Percentiles rank a stretch among this genome's conserved stretches.
Conservation (phyloP, 495 filamentous ascomycete species). For the Annulohypoxylon nitens region DNA sequence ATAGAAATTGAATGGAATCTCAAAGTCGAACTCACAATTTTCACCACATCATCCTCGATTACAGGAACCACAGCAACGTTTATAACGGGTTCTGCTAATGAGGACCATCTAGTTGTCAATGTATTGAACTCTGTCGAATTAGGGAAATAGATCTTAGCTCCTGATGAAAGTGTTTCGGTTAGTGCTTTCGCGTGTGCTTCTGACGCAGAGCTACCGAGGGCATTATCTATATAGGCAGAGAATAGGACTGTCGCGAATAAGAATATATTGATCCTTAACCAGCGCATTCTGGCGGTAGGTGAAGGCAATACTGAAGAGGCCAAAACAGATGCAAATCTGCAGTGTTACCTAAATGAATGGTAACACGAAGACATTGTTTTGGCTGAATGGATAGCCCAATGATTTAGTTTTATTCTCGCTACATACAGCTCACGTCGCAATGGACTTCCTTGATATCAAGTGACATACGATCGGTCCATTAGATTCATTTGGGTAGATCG, state of each 20-base stretch:
- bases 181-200: background rate
- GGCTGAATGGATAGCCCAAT: background rate
- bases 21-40: constrained; percentile 3
- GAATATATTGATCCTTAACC: constrained; percentile 1
- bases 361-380: background rate
- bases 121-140: constrained; percentile 7
- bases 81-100: background rate
- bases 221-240: background rate
- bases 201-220: background rate
- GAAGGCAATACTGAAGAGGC: no score
- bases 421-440: background rate
- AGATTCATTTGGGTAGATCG: background rate
- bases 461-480: background rate
- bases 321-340: no score
- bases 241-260: background rate
- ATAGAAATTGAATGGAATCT: background rate
- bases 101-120: constrained; percentile 7
- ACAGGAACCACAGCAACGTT: constrained; percentile 13
- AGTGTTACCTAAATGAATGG: no score
- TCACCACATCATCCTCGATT: constrained; percentile 2
- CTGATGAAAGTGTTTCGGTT: background rate
- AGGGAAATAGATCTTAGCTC: background rate
- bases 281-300: constrained; percentile 10
- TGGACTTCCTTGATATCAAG: background rate
- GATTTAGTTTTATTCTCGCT: background rate